Base-by-base conservation (phyloP, 2,329 filamentous ascomycete species). In the Botryotinia calthae region DNA sequence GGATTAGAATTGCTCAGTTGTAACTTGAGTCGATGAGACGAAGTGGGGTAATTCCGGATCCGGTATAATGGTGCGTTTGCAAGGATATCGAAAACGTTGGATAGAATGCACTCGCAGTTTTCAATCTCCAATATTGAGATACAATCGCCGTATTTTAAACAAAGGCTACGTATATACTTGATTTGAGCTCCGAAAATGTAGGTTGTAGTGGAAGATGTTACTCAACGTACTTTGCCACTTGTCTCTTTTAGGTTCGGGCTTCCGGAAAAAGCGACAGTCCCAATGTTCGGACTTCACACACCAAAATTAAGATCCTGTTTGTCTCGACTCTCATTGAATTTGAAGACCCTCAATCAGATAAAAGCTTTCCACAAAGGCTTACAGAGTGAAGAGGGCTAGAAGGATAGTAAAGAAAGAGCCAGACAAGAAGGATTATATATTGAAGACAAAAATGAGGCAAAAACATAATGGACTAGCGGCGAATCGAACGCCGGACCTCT, bases 401-500 rank as follows among this genome's bases (percentile, higher is more conserved):
- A 18, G 7, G 18, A 16, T 4, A n/a, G 31, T 31, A 37, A 40
- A 66, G 12, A 12, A 1, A 1, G 25, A 54, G 14, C 51, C 12
- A 7, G 5, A 44, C 42, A 14, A 44, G 42, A 4, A 44, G 42
- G 16, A 16, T 14, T 44, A 34, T 34, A 34, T 34, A 44, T 44
- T 44, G 18, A 2, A 20, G 18, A 44, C 14, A 20, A 44, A 44
- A 44, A 42, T 3, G 9, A 44, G 4, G 12, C 3, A 61, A 25
- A 34, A 40, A 40, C 1, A 1, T 0, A 9, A 18, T 64, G 62
- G 42, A 64, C 62, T 64, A 64, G 62, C 61, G 62, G 62, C 62
- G 62, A 64, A 64, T 64, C 62, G 62, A 64, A 64, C 62, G 62
- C 62, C 62, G 62, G 62, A 64, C 62, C 40, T 64, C 62, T 64